Evolutionary conservation across 2,329 filamentous ascomycete genomes (phyloP).

Genomic region (Bipolaris gigantea): DNA sequence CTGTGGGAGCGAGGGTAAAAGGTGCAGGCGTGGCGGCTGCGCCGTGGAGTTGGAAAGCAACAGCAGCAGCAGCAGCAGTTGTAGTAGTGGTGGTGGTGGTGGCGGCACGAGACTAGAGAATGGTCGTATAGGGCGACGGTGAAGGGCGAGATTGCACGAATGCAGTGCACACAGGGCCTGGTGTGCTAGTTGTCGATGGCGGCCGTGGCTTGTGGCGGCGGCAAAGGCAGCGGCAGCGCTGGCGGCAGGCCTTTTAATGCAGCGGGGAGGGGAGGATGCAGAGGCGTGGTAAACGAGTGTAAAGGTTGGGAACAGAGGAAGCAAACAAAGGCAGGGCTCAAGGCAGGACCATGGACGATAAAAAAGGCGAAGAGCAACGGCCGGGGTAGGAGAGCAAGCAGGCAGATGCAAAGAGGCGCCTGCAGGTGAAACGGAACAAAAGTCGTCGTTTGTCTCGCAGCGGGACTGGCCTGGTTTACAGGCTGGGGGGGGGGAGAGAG

Average conservation of each 20-base stretch:
- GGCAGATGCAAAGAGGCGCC: slow-evolving; percentile 11
- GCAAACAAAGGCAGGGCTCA: slow-evolving; percentile 19
- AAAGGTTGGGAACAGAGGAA: slow-evolving; percentile 9
- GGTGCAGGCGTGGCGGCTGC: background rate
- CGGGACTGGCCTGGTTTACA: slow-evolving; percentile 29
- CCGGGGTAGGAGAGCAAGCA: slow-evolving; percentile 19
- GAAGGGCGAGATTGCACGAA: slow-evolving; percentile 10
- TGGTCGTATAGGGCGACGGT: slow-evolving; percentile 22
- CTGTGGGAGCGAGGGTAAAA: slow-evolving; percentile 12
- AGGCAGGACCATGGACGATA: slow-evolving; percentile 20
- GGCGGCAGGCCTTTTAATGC: background rate
- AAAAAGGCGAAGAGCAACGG: slow-evolving; percentile 21
- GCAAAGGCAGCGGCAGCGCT: background rate
- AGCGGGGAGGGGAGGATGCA: background rate
- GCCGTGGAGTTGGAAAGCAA: slow-evolving; percentile 22
- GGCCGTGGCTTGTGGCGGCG: slow-evolving; percentile 10
- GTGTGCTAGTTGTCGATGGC: slow-evolving; percentile 12
- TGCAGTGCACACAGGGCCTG: slow-evolving; percentile 16
- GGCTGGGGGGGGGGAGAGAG: slow-evolving; percentile 11
- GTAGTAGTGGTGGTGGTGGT: slow-evolving; percentile 9
- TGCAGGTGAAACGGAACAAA: background rate
- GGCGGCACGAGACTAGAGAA: slow-evolving; percentile 40
- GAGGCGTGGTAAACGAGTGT: slow-evolving; percentile 33
- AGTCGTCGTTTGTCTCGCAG: slow-evolving; percentile 8
- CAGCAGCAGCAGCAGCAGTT: slow-evolving; percentile 26